A percentile compares a stretch with the other conserved stretches of the same genome.
Conservation (phyloP, 1,284 basidiomycete species). For the Malassezia yamatoensis region DNA sequence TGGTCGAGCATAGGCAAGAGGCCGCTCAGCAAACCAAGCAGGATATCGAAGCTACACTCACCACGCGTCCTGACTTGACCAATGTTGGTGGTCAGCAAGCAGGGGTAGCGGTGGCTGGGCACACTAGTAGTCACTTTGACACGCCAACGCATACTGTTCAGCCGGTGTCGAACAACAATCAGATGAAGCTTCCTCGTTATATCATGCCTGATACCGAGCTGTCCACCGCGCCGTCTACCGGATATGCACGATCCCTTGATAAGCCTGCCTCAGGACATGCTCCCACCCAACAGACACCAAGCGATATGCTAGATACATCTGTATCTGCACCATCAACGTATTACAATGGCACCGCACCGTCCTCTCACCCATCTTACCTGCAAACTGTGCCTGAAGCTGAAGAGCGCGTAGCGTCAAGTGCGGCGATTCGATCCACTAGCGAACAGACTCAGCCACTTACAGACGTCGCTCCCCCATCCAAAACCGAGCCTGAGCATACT, state of each 20-base stretch:
- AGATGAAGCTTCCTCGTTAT: background rate
- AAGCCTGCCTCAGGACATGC: background rate
- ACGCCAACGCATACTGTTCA: background rate
- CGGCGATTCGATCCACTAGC: background rate
- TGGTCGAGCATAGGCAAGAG: background rate
- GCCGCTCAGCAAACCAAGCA: background rate
- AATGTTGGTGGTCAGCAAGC: background rate
- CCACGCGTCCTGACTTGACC: background rate
- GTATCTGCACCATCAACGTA: background rate
- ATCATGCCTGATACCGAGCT: constrained; percentile 1
- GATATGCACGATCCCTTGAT: background rate
- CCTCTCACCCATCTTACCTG: constrained; percentile 1
- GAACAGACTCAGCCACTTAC: background rate
- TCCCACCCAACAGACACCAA: background rate
- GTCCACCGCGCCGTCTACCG: background rate
- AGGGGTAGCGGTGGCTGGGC: no score
- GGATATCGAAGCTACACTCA: background rate
- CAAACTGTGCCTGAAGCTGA: constrained; percentile 13
- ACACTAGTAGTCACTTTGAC: no score
- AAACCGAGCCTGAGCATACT: background rate
- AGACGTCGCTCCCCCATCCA: background rate
- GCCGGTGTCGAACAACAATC: background rate
- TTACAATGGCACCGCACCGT: background rate
- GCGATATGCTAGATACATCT: background rate
- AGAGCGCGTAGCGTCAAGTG: background rate